phyloP scores from a whole-genome alignment of 2,329 filamentous ascomycete species.

The Fusarium liriodendri region DNA sequence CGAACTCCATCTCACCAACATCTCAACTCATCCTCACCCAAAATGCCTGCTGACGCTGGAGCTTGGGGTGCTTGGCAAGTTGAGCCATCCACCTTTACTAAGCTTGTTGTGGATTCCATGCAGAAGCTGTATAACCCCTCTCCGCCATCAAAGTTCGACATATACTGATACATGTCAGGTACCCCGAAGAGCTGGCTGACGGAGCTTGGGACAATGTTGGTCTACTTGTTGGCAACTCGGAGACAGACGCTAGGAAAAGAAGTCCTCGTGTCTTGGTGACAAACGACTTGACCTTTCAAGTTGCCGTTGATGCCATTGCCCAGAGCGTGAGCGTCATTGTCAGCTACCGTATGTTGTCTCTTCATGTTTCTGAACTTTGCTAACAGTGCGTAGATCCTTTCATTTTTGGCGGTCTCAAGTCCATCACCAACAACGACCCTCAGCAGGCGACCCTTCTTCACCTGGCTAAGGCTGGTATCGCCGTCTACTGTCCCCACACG shows the following conservation, averaged over 20 bases:
- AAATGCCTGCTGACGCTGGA: conserved; percentile 44
- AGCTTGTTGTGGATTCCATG: conserved; percentile 81
- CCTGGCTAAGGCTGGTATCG: conserved; percentile 87
- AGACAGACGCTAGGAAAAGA: conserved; percentile 43
- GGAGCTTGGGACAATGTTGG: conserved; percentile 98
- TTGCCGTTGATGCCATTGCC: conserved; percentile 89
- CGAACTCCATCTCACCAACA: background rate
- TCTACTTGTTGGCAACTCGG: conserved; percentile 69
- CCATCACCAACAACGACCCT: conserved; percentile 83
- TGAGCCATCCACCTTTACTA: conserved; percentile 56
- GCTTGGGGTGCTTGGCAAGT: conserved; percentile 56
- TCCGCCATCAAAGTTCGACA: background rate
- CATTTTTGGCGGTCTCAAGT: conserved; percentile 94
- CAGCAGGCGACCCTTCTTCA: conserved; percentile 89
- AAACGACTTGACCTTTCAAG: conserved; percentile 89
- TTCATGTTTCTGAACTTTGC: background rate
- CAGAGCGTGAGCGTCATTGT: conserved; percentile 83
- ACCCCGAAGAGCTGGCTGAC: conserved; percentile 90
- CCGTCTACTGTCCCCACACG: conserved; percentile 96
- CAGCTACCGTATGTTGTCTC: conserved; percentile 77
- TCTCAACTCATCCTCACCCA: conserved; percentile 3
- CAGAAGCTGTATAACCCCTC: conserved; percentile 70
- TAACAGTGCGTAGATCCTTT: conserved; percentile 77
- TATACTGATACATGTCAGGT: conserved; percentile 63
- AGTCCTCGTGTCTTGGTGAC: conserved; percentile 67